Conservation (phyloP, 2,329 filamentous ascomycete species). For the Neonectria faginata region DNA sequence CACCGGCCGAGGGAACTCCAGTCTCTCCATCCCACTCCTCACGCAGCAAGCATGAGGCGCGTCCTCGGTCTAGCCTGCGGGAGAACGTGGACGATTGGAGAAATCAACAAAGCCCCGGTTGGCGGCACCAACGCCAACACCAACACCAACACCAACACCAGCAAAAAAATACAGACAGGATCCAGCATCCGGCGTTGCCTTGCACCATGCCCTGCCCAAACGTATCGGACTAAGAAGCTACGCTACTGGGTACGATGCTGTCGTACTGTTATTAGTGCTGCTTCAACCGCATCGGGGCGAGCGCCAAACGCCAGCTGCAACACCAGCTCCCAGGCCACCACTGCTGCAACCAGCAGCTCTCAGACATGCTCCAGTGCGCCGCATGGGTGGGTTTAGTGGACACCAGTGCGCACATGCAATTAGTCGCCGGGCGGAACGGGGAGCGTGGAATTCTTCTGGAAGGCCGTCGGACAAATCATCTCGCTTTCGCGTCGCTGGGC, state of each 20-base stretch:
- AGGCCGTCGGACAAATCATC: constrained; percentile 35
- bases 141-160: neutral
- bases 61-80: constrained; percentile 39
- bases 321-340: neutral
- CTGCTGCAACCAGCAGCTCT: neutral
- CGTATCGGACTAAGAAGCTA: neutral
- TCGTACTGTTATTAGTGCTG: neutral
- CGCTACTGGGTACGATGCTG: neutral
- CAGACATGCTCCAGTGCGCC: constrained; percentile 18
- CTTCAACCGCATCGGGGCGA: constrained; percentile 1
- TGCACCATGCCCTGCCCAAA: neutral
- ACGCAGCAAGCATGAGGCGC: constrained; percentile 36
- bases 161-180: neutral
- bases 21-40: constrained; percentile 10
- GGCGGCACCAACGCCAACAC: constrained; percentile 10
- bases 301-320: constrained; percentile 6
- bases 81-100: constrained; percentile 39
- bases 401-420: constrained; percentile 28
- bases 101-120: constrained; percentile 12
- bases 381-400: constrained; percentile 16
- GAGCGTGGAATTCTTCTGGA: constrained; percentile 45
- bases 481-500: constrained; percentile 12
- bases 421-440: constrained; percentile 24
- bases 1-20: constrained; percentile 32
- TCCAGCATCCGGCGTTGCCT: constrained; percentile 13